Evolutionary conservation across 305 asterid species (phyloP).

Genomic region (Stenogyne calaminthoides): DNA sequence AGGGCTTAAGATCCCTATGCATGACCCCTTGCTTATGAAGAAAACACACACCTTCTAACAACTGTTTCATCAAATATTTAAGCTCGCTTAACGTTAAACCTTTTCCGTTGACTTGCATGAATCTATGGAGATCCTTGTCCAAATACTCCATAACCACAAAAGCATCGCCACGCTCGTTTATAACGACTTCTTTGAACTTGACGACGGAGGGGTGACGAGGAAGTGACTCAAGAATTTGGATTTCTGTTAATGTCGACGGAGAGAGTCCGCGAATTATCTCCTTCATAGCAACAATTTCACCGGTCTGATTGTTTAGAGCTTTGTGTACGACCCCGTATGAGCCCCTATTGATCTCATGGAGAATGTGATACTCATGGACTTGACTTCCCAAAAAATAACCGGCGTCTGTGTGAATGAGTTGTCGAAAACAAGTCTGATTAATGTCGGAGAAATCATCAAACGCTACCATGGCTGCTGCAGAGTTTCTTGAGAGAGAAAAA

Average conservation of each 20-base stretch:
- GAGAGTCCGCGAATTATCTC: neutral
- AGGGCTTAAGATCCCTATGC: constrained; percentile 18
- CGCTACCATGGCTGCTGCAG: too few species aligned
- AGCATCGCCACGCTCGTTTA: neutral
- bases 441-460: too few species aligned
- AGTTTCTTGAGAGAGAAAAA: too few species aligned
- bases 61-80: constrained; percentile 14
- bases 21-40: constrained; percentile 14
- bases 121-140: neutral
- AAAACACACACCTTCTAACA: neutral
- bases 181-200: neutral
- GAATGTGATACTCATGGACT: neutral
- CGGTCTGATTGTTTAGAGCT: neutral
- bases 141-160: constrained; percentile 19
- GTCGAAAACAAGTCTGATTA: too few species aligned
- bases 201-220: neutral
- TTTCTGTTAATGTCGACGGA: neutral
- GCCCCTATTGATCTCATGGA: neutral
- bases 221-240: neutral
- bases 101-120: neutral
- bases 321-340: neutral
- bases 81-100: neutral
- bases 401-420: neutral
- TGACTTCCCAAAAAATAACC: neutral
- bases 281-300: constrained; percentile 1